phyloP scores from a whole-genome alignment of 2,329 filamentous ascomycete genomes.

The Pseudocercospora vitis region DNA sequence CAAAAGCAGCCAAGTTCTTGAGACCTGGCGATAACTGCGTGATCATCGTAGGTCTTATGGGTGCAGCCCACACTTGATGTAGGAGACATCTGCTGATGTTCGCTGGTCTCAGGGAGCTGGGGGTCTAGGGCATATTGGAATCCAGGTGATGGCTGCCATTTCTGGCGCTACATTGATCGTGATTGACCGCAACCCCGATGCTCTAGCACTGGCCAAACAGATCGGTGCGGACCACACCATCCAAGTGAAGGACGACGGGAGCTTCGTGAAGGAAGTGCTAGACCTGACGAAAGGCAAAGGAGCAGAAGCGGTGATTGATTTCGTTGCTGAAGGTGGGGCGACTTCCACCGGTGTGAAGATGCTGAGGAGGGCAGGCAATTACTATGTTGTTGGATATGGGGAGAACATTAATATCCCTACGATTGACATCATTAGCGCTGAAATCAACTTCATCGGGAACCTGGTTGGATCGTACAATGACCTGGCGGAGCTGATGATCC shows the following conservation, averaged over 20 bases:
- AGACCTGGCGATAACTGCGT: constrained; percentile 29
- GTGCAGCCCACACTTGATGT: too few relatives aligned
- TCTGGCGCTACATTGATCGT: constrained; percentile 30
- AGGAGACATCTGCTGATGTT: too few relatives aligned
- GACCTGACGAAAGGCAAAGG: constrained; percentile 28
- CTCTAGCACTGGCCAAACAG: constrained; percentile 29
- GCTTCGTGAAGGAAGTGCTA: constrained; percentile 29
- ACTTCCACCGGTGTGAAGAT: constrained; percentile 31
- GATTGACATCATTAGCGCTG: constrained; percentile 31
- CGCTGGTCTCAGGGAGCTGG: too few relatives aligned
- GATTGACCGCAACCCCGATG: constrained; percentile 29
- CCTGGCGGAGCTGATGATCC: constrained; percentile 29
- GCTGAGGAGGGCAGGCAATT: constrained; percentile 31
- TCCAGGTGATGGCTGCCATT: constrained; percentile 32
- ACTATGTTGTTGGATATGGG: constrained; percentile 31
- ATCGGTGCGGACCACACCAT: constrained; percentile 31
- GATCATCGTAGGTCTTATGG: too few relatives aligned
- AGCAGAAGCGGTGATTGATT: constrained; percentile 32
- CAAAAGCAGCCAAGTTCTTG: constrained; percentile 29
- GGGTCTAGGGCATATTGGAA: constrained; percentile 29
- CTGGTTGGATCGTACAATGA: constrained; percentile 30
- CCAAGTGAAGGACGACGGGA: constrained; percentile 21
- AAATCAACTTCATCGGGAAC: constrained; percentile 33
- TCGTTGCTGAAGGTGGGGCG: constrained; percentile 31
- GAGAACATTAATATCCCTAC: constrained; percentile 28